phyloP scores from a whole-genome alignment of 768 basidiomycete genomes.

The Collybia nuda region DNA sequence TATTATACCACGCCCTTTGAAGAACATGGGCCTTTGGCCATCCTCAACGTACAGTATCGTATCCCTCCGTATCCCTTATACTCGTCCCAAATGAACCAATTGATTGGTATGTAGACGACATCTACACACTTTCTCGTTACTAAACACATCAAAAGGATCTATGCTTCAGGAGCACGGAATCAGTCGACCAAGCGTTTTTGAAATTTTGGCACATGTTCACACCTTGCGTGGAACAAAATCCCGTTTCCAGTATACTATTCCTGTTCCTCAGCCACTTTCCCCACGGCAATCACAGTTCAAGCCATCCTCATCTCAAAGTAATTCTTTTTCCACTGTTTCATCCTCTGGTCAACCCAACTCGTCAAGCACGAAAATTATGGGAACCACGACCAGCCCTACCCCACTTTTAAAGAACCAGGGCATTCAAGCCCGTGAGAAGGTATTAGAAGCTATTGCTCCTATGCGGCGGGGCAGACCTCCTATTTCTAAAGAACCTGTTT shows the following conservation, averaged over 20 bases:
- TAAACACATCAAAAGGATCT: constrained; percentile 51
- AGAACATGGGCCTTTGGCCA: constrained; percentile 94
- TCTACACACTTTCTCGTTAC: constrained; percentile 3
- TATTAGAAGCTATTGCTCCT: constrained; percentile 77
- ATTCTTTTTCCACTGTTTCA: constrained; percentile 27
- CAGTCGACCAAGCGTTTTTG: constrained; percentile 86
- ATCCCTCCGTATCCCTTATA: constrained; percentile 89
- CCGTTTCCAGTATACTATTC: constrained; percentile 66
- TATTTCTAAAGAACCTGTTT: constrained; percentile 24
- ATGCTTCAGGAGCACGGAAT: constrained; percentile 92
- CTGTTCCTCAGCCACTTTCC: constrained; percentile 44
- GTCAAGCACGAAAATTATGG: constrained; percentile 1
- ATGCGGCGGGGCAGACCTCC: constrained; percentile 72
- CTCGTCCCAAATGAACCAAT: constrained; percentile 74
- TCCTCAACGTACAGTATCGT: constrained; percentile 94
- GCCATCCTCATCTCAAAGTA: constrained; percentile 21
- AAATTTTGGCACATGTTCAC: constrained; percentile 82
- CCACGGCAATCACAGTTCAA: constrained; percentile 34
- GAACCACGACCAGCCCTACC: constrained; percentile 17
- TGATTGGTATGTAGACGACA: constrained; percentile 65
- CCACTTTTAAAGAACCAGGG: constrained; percentile 46
- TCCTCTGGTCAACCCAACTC: constrained; percentile 14
- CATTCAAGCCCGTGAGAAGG: constrained; percentile 71
- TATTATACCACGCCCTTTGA: constrained; percentile 99
- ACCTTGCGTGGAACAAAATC: constrained; percentile 86